Evolutionary conservation across 345 rosid species (phyloP), one percentile per base, ranked within the genome.

Genomic region (Abelmoschus esculentus): DNA sequence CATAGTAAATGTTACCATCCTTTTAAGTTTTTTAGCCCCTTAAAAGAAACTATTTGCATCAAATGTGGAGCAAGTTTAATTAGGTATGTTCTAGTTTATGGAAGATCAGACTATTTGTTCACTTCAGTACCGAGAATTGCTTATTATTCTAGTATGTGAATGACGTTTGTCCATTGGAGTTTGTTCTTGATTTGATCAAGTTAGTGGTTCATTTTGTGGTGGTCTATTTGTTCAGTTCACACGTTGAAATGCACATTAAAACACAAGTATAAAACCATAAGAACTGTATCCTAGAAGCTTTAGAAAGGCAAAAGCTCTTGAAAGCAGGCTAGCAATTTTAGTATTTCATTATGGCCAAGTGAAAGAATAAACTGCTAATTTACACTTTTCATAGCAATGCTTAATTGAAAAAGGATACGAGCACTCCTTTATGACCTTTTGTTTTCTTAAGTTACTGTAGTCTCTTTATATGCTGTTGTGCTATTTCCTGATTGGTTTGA

Each of bases 121-220:
- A 22, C 26, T 22, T 22, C 26, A 22, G 26, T 32, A 60, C 6
- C 15, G 22, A 6, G 6, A 60, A 15, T 32, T 15, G 42, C 2
- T 31, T n/a, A 32, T 4, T 60, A 19, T 12, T 40, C 5, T 62
- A 38, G 8, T 17, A 3, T 18, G 19, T 61, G 66, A 60, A 31
- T 3, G 26, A 34, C n/a, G 46, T 61, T 61, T 61, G 17, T 61
- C 44, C 26, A 61, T 61, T 62, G 66, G 57, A 53, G 4, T 13
- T 5, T 40, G 67, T 63, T 63, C 67, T 40, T 19, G 67, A 63
- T 63, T 19, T 22, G 47, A 62, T 36, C 47, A 61, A 61, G 65
- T 17, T 36, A 22, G 26, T 22, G 26, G 26, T 22, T 22, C 26
- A 22, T 22, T 22, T 61, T 9, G 5, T 36, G 42, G 26, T 54